These are phyloP conservation scores for Dothidotthia symphoricarpi DNA, from an alignment of 2,329 filamentous ascomycete genomes.

Conservation along the genomic window DNA sequence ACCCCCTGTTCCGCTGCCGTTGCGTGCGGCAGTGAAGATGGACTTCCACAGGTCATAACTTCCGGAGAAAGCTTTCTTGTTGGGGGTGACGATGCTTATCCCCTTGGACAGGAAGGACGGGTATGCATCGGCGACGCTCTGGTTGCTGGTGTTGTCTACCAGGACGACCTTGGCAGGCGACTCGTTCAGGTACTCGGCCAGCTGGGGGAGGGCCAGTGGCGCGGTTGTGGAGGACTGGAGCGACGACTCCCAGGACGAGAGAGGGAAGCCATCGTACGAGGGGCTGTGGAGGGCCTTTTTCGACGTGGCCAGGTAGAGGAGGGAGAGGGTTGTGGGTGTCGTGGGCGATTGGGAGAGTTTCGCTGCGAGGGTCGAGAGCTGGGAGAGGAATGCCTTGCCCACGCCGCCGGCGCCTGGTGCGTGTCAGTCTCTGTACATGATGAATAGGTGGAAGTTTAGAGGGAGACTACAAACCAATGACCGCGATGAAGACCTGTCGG, in stretches of 20 bases:
- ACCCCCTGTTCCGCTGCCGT: slow-evolving; percentile 62
- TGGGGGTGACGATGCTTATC: slow-evolving; percentile 90
- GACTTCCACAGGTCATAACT: slow-evolving; percentile 78
- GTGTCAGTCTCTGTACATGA: slow-evolving; percentile 7
- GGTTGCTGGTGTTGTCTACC: slow-evolving; percentile 93
- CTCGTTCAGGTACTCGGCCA: slow-evolving; percentile 73
- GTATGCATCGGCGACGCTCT: slow-evolving; percentile 79
- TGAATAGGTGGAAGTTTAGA: neutral
- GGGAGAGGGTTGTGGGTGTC: slow-evolving; percentile 66
- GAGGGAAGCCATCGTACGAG: slow-evolving; percentile 61
- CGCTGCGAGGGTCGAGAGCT: slow-evolving; percentile 67
- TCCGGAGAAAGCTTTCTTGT: slow-evolving; percentile 96
- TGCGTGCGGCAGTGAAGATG: slow-evolving; percentile 73
- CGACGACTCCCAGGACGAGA: slow-evolving; percentile 59
- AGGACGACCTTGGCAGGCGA: slow-evolving; percentile 78
- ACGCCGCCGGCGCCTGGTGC: slow-evolving; percentile 83
- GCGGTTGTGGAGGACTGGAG: slow-evolving; percentile 64
- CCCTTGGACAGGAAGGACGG: slow-evolving; percentile 76
- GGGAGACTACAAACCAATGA: slow-evolving; percentile 42
- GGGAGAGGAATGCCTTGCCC: slow-evolving; percentile 83
- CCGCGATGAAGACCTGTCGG: slow-evolving; percentile 49
- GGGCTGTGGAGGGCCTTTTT: slow-evolving; percentile 75
- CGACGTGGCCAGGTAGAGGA: slow-evolving; percentile 84
- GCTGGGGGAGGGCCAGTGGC: slow-evolving; percentile 65
- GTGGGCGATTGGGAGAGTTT: slow-evolving; percentile 54